phyloP scores from a whole-genome alignment of 2,329 filamentous ascomycete genomes.

The Fusarium xyrophilum region DNA sequence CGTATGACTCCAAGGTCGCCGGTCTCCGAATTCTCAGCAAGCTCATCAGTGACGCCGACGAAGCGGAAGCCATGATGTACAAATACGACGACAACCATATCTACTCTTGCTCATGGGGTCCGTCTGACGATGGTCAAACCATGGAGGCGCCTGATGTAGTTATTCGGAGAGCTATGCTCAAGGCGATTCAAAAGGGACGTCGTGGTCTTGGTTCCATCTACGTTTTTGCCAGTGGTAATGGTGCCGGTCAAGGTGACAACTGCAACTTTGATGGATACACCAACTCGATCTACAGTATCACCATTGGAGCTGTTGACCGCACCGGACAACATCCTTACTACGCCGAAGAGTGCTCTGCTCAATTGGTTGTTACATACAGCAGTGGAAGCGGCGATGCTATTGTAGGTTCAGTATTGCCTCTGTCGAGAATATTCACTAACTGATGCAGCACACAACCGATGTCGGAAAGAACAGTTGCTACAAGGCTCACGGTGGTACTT shows the following conservation, averaged over 20 bases:
- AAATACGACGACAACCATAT: constrained; percentile 91
- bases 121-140: constrained; percentile 87
- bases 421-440: constrained; percentile 8
- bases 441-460: constrained; percentile 81
- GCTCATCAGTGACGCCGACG: constrained; percentile 88
- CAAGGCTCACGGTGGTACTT: constrained; percentile 87
- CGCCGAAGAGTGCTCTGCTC: constrained; percentile 93
- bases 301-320: constrained; percentile 89
- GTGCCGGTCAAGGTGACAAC: constrained; percentile 85
- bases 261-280: constrained; percentile 99
- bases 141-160: constrained; percentile 94
- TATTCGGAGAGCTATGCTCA: constrained; percentile 89
- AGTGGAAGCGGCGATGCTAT: constrained; percentile 89
- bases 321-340: constrained; percentile 92
- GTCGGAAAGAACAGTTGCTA: constrained; percentile 85
- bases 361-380: constrained; percentile 95
- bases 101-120: constrained; percentile 98
- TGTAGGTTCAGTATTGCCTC: constrained; percentile 50
- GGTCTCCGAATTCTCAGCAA: constrained; percentile 93
- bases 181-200: constrained; percentile 88
- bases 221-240: constrained; percentile 94
- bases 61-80: constrained; percentile 92
- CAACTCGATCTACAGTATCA: constrained; percentile 99
- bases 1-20: constrained; percentile 88
- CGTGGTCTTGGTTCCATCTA: constrained; percentile 86